phyloP scores from a whole-genome alignment of 805 yeast genomes.

The Babjeviella inositovora region DNA sequence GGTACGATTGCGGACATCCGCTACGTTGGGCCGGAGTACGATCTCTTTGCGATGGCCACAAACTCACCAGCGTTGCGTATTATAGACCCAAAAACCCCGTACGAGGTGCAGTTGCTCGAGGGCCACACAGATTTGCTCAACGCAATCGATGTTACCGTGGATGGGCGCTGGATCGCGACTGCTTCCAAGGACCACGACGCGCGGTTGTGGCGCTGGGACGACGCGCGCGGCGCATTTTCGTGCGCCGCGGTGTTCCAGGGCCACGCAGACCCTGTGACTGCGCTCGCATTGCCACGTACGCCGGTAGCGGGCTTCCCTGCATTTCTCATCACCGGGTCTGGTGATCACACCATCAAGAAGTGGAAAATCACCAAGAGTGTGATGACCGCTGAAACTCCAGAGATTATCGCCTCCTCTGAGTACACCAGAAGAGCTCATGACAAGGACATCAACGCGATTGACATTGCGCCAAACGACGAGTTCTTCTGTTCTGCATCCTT shows the following conservation, averaged over 20 bases:
- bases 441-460: conserved; percentile 84
- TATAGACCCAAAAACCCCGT: conserved; percentile 39
- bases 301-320: conserved; percentile 28
- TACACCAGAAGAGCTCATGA: conserved; percentile 95
- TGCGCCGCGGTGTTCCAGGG: conserved; percentile 60
- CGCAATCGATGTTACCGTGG: conserved; percentile 57
- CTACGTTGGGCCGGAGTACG: conserved; percentile 46
- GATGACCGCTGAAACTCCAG: conserved; percentile 6
- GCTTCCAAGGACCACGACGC: conserved; percentile 85
- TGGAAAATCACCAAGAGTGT: conserved; percentile 35
- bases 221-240: conserved; percentile 16
- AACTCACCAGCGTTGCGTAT: conserved; percentile 82
- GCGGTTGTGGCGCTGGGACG: conserved; percentile 61
- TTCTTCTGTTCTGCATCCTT: conserved; percentile 86
- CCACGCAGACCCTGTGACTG: conserved; percentile 77
- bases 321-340: conserved; percentile 69
- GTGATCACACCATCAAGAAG: conserved; percentile 72
- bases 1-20: conserved; percentile 88
- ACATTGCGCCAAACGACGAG: conserved; percentile 81
- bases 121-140: conserved; percentile 84
- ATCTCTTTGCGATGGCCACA: conserved; percentile 71
- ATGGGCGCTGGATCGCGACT: conserved; percentile 84
- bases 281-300: conserved; percentile 57
- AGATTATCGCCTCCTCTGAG: conserved; percentile 42
- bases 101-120: conserved; percentile 48